A percentile compares a stretch with the other conserved stretches of the same genome.
These are phyloP conservation scores for Pichia eremophila DNA, from an alignment of 805 yeast species.

Conservation along the genomic window DNA sequence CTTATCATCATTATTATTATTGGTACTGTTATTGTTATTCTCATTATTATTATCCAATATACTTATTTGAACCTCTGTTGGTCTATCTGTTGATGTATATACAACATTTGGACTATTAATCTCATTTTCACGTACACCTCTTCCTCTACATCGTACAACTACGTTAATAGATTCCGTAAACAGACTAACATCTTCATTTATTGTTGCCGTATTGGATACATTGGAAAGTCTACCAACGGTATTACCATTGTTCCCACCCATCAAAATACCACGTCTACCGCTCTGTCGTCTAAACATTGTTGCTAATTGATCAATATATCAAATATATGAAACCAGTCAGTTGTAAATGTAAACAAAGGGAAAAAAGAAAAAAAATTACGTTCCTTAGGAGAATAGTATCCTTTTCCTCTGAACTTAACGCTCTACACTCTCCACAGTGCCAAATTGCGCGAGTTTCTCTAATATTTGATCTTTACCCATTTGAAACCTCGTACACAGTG, in stretches of 20 bases:
- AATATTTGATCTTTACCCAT: slow-evolving; percentile 37
- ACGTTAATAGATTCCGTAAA: slow-evolving; percentile 6
- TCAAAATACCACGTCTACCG: background rate
- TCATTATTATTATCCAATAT: slow-evolving; percentile 3
- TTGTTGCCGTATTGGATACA: background rate
- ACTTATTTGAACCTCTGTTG: slow-evolving; percentile 4
- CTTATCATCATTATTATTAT: background rate
- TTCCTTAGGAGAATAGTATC: background rate
- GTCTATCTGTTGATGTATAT: slow-evolving; percentile 31
- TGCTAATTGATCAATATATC: too few relatives aligned
- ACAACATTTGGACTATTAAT: slow-evolving; percentile 40
- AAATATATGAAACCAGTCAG: too few relatives aligned
- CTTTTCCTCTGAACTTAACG: background rate
- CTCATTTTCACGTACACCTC: slow-evolving; percentile 35
- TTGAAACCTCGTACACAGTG: slow-evolving; percentile 61
- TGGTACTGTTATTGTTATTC: background rate
- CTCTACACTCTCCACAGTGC: slow-evolving; percentile 24
- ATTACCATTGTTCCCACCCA: background rate
- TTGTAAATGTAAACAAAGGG: background rate
- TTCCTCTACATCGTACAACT: slow-evolving; percentile 33
- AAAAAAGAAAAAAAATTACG: background rate
- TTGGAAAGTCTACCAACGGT: background rate
- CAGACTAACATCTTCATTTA: background rate
- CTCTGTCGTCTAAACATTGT: background rate
- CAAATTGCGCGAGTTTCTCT: slow-evolving; percentile 22